Evolutionary conservation across 768 basidiomycete species (phyloP).

Genomic region (Royoungia palumana): DNA sequence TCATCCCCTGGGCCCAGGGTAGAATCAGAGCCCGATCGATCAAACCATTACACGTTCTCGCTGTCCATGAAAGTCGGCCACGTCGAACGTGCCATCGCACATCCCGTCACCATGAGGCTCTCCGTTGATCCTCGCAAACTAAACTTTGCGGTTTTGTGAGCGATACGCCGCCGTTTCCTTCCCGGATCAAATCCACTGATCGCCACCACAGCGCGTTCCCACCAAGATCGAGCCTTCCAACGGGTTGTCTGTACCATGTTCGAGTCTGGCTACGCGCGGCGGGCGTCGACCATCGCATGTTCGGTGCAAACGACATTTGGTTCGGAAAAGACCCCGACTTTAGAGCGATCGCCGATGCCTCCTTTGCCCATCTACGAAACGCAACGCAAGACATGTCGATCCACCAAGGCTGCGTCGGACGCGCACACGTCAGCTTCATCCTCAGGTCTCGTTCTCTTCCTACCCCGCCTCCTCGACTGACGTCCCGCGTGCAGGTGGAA

Average conservation of each 20-base stretch:
- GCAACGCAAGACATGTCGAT: constrained; percentile 43
- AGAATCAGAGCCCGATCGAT: constrained; percentile 25
- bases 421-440: constrained; percentile 54
- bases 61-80: constrained; percentile 53
- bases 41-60: constrained; percentile 45
- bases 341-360: constrained; percentile 50
- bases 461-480: neutral
- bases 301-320: constrained; percentile 64
- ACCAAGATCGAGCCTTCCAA: constrained; percentile 53
- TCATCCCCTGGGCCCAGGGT: constrained; percentile 24
- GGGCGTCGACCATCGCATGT: constrained; percentile 59
- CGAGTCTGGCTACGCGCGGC: constrained; percentile 63
- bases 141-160: constrained; percentile 63
- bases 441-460: constrained; percentile 38
- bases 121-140: constrained; percentile 51
- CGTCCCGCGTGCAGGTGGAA: constrained; percentile 39
- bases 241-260: constrained; percentile 51
- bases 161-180: neutral
- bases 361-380: constrained; percentile 48
- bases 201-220: constrained; percentile 47
- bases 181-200: neutral
- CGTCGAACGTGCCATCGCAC: constrained; percentile 51
- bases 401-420: constrained; percentile 56
- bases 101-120: constrained; percentile 45
- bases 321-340: constrained; percentile 67